Percentiles rank a stretch among this genome's conserved stretches.
These are phyloP conservation scores for Hortiboletus rubellus DNA, from an alignment of 1,284 basidiomycete genomes.

Conservation along the genomic window DNA sequence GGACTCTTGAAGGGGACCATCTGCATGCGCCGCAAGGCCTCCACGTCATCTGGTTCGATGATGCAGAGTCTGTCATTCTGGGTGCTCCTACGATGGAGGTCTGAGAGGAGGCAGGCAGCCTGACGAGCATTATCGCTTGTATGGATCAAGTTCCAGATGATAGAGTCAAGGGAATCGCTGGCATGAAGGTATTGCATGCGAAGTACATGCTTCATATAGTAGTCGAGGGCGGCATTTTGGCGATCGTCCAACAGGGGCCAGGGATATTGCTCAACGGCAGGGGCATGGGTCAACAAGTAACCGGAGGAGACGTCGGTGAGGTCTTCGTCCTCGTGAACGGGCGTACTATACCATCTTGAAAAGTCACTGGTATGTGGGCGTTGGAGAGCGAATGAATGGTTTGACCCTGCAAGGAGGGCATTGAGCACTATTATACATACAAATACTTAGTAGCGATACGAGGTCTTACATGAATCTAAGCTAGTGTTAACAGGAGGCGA, in stretches of 20 bases:
- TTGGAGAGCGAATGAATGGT: conserved; percentile 24
- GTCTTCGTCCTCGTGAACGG: conserved; percentile 16
- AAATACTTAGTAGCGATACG: conserved; percentile 64
- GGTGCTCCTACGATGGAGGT: conserved; percentile 31
- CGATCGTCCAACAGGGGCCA: conserved; percentile 16
- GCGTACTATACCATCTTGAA: conserved; percentile 21
- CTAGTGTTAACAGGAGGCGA: conserved; percentile 43
- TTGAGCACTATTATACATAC: conserved; percentile 68
- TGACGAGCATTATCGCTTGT: conserved; percentile 43
- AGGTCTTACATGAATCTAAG: conserved; percentile 63
- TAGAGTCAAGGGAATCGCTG: conserved; percentile 48
- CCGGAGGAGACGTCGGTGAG: conserved; percentile 25
- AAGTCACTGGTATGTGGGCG: conserved; percentile 35
- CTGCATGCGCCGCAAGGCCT: conserved; percentile 32
- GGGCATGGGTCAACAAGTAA: conserved; percentile 10
- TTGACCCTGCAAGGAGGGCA: conserved; percentile 54
- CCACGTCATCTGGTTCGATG: conserved; percentile 31
- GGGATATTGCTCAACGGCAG: conserved; percentile 12
- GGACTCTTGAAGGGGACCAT: conserved; percentile 22
- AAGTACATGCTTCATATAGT: conserved; percentile 51
- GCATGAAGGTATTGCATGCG: conserved; percentile 67
- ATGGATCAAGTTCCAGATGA: conserved; percentile 47
- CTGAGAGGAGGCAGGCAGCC: conserved; percentile 54
- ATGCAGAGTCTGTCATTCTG: conserved; percentile 17
- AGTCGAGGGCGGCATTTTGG: conserved; percentile 25